phyloP scores from a whole-genome alignment of 768 basidiomycete species.

The Daedalea quercina region DNA sequence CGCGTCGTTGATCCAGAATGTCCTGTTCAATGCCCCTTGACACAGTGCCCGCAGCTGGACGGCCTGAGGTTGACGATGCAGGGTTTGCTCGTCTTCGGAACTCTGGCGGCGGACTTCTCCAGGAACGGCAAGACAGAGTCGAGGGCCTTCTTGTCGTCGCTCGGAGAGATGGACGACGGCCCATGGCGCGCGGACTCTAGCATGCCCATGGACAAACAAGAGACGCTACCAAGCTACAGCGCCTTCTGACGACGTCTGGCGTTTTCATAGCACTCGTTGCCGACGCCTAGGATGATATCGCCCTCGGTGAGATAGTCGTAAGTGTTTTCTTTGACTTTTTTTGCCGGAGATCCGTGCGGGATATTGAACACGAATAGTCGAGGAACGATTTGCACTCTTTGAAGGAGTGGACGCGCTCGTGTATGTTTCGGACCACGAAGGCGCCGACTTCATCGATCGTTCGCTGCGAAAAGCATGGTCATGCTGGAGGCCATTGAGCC shows the following conservation, averaged over 20 bases:
- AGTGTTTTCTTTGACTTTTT: conserved; percentile 11
- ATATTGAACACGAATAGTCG: conserved; percentile 18
- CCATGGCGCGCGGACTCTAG: conserved; percentile 16
- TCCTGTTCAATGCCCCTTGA: conserved; percentile 22
- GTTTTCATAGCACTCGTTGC: conserved; percentile 19
- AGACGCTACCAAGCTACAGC: conserved; percentile 7
- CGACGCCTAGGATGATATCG: conserved; percentile 20
- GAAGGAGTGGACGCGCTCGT: conserved; percentile 11
- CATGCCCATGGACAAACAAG: conserved; percentile 18
- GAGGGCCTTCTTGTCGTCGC: conserved; percentile 13
- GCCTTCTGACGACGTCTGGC: conserved; percentile 12
- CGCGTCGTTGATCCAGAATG: conserved; percentile 14
- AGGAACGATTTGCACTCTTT: conserved; percentile 15
- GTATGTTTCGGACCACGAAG: conserved; percentile 12
- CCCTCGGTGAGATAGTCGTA: conserved; percentile 8
- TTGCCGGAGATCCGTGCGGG: conserved; percentile 18
- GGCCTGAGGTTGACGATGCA: conserved; percentile 16
- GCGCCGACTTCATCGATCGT: conserved; percentile 14
- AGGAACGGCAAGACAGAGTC: conserved; percentile 15
- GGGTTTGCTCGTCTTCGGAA: conserved; percentile 10
- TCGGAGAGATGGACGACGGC: conserved; percentile 16
- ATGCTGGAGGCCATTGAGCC: conserved; percentile 20
- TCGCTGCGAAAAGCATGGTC: conserved; percentile 20
- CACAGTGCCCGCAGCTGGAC: conserved; percentile 16
- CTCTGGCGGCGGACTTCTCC: conserved; percentile 14